These are phyloP conservation scores for Cryptococcus floricola DNA, from an alignment of 1,284 basidiomycete species.

Conservation along the genomic window DNA sequence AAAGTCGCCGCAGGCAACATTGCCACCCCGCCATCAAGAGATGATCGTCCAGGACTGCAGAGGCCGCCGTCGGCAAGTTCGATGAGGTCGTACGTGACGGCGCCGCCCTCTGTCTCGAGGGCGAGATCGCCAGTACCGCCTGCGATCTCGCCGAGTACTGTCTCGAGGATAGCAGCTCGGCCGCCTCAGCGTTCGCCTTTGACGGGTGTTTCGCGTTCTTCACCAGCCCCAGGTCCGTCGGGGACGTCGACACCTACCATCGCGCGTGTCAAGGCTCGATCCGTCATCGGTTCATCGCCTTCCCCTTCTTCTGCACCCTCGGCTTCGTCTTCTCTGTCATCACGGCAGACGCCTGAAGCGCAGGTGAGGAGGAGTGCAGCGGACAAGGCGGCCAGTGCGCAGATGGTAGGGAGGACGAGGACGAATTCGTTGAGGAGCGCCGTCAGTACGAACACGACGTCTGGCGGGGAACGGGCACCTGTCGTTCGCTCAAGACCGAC, in stretches of 20 bases:
- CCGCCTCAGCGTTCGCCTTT: not conserved
- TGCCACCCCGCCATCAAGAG: not conserved
- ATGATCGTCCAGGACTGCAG: not conserved
- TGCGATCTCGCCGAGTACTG: not conserved
- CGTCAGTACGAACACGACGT: not conserved
- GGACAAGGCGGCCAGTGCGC: not conserved
- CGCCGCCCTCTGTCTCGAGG: not conserved
- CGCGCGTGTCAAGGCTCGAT: not conserved
- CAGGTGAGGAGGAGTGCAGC: not conserved
- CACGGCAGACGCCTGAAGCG: not conserved
- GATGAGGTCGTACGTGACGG: not conserved
- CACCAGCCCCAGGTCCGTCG: not conserved
- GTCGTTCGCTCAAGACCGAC: conserved; percentile 2
- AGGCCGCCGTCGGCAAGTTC: conserved; percentile 2
- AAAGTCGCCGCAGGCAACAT: conserved; percentile 5
- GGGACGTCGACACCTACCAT: conserved; percentile 4
- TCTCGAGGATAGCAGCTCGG: not conserved
- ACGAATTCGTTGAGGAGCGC: conserved; percentile 7
- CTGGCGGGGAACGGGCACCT: not conserved
- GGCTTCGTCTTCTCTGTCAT: too few relatives aligned
- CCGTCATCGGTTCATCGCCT: too few relatives aligned
- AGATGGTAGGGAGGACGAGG: not conserved
- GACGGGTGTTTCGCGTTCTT: not conserved
- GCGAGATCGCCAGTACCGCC: conserved; percentile 7
- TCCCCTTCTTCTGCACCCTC: too few relatives aligned